These are phyloP conservation scores for Aspergillus sclerotioniger DNA, from an alignment of 495 filamentous ascomycete species.

Conservation along the genomic window DNA sequence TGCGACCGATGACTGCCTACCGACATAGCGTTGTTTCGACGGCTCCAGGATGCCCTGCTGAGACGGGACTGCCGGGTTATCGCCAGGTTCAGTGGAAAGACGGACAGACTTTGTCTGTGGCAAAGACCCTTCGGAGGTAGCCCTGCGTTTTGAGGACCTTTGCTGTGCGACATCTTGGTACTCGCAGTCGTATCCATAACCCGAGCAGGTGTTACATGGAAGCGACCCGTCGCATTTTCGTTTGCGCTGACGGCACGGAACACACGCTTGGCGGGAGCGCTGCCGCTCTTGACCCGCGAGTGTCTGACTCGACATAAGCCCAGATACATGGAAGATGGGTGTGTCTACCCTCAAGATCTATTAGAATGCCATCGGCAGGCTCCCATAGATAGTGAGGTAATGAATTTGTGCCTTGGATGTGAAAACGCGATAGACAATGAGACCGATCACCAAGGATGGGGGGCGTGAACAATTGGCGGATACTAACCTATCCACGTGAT, in stretches of 20 bases:
- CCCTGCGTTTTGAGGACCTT: background rate
- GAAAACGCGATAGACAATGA: too few species aligned
- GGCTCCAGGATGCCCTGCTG: slow-evolving; percentile 2
- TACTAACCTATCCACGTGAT: too few species aligned
- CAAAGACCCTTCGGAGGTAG: background rate
- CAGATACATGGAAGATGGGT: too few species aligned
- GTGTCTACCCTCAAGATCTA: too few species aligned
- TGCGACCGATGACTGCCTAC: background rate
- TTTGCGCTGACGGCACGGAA: background rate
- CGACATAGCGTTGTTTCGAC: background rate
- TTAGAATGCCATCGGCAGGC: too few species aligned
- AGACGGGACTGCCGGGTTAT: background rate
- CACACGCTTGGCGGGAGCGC: slow-evolving; percentile 1
- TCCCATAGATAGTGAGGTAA: too few species aligned
- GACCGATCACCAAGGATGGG: too few species aligned
- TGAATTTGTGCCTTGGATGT: too few species aligned
- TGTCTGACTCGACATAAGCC: background rate
- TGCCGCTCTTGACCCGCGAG: background rate
- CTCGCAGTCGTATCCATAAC: background rate
- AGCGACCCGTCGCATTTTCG: background rate
- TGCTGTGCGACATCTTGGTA: background rate
- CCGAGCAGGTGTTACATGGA: background rate
- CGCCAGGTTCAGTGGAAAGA: background rate
- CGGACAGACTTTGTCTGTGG: background rate
- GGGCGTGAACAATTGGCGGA: too few species aligned